Base-by-base conservation (phyloP, 2,329 filamentous ascomycete genomes). In the Neocatenulostroma microsporum region DNA sequence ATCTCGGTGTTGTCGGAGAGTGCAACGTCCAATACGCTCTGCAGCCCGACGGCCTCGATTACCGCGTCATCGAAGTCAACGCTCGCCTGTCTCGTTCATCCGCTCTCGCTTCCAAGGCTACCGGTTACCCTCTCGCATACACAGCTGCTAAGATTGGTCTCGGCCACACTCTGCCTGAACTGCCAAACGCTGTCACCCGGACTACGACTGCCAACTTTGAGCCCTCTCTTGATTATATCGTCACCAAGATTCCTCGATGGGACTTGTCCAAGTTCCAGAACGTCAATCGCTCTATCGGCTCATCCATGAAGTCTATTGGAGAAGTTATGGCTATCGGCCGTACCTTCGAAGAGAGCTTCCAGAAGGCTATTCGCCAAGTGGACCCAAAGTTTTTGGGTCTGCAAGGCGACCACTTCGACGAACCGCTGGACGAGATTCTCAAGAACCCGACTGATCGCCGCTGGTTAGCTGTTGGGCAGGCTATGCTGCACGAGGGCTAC, bases 321-420 rank as follows among this genome's bases (percentile, higher is more conserved):
- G 91, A 98, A 67, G 91, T 98, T 42, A 98, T 98, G 91, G 91
- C 91, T 47, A 96, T 98, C 55, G 91, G 91, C 50, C 81, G 91
- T 63, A 96, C 91, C 20, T 98, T 96, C 54, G 91, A 98, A 67
- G 91, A 98, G 69, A 94, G 87, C 12, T 94, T 98, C 71, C 91
- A 98, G 66, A 98, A 98, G 72, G 91, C 91, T 45, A 94, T 95
- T 58, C 85, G 91, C 42, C 86, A 94, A 68, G 89, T 98, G 48
- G 91, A 98, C 60, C 89, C 91, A 50, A 78, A 76, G 55, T 96
- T 84, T 61, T 67, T 89, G 47, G 91, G 91, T 49, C 93, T 96
- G 72, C 87, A 96, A 69, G 89, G 87, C 40, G 89, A 89, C 63
- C 81, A 89, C 58, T 96, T 96, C 52, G n/a, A n/a, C n/a, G 87